Base-by-base conservation (phyloP, 2,329 filamentous ascomycete genomes). In the Aureobasidium sp. region DNA sequence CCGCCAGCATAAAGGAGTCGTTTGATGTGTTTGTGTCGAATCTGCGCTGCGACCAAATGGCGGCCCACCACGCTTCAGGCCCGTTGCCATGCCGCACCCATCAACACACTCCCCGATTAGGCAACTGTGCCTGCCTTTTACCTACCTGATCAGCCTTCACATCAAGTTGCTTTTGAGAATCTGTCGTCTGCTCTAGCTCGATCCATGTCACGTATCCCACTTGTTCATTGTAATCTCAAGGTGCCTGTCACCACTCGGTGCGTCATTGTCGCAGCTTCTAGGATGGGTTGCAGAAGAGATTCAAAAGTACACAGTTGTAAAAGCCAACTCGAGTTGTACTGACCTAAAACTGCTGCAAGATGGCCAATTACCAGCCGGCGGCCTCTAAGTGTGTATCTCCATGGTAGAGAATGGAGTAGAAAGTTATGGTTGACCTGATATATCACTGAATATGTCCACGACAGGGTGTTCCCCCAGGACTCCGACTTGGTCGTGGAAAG, bases 21-120 rank as follows among this genome's bases (percentile, higher is more conserved):
- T 60, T 60, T 60, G 57, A 49, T 51, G 57, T 60, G 57, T 60
- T 60, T 60, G 57, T 42, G 25, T 49, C 25, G 17, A 51, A 60
- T 60, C 45, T 60, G 57, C 55, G 55, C 55, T 59, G 39, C 56
- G 44, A 20, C 56, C 53, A 36, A 20, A 15, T 8, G 41, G 39
- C 27, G 55, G 55, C 55, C 55, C 57, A 60, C 20, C 4, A 20
- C 17, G 37, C 31, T 59, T 48, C 34, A 49, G 57, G 36, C 34
- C 57, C 45, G 57, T 60, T 60, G 57, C 29, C 57, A 60, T 51
- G 57, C 22, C 9, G 17, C 1, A 27, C 8, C 31, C 25, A 25
- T 36, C 34, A 60, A 60, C 57, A 60, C 25, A 39, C 37, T 60
- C 34, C 57, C 57, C 34, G 25, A 60, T 60, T 22, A 17, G 34